These are phyloP conservation scores for Thermochaetoides thermophila DNA, from an alignment of 495 filamentous ascomycete genomes.

Conservation along the genomic window DNA sequence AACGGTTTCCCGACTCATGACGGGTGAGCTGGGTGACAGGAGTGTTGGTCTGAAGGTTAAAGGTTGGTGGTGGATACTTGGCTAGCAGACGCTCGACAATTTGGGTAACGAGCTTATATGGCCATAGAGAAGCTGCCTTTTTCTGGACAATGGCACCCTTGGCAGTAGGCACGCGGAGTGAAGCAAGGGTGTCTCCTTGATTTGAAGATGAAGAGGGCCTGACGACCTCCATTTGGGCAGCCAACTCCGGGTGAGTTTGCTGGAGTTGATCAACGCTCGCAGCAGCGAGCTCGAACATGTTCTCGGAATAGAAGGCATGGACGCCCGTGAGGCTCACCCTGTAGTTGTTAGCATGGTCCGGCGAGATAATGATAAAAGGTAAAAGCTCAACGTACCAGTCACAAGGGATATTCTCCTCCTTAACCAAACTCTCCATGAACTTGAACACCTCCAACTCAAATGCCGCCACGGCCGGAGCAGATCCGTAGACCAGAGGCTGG, in stretches of 20 bases:
- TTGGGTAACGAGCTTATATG: slow-evolving; percentile 62
- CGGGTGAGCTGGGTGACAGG: slow-evolving; percentile 38
- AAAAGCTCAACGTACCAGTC: slow-evolving; percentile 29
- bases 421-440: slow-evolving; percentile 37
- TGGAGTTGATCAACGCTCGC: slow-evolving; percentile 27
- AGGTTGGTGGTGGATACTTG: slow-evolving; percentile 9
- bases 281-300: slow-evolving; percentile 31
- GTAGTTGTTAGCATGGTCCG: slow-evolving; percentile 12
- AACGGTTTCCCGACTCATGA: slow-evolving; percentile 12
- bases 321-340: slow-evolving; percentile 24
- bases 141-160: slow-evolving; percentile 32
- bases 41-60: slow-evolving; percentile 65
- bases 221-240: slow-evolving; percentile 17
- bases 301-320: slow-evolving; percentile 36
- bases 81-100: slow-evolving; percentile 43
- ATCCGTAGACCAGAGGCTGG: slow-evolving; percentile 44
- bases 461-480: slow-evolving; percentile 32
- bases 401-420: slow-evolving; percentile 39
- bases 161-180: slow-evolving; percentile 24
- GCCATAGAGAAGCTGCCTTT: slow-evolving; percentile 47
- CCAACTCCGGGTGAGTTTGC: slow-evolving; percentile 37
- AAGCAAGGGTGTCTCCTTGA: slow-evolving; percentile 10
- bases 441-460: slow-evolving; percentile 51
- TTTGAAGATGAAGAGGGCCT: slow-evolving; percentile 12
- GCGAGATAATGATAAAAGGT: neutral